phyloP scores from a whole-genome alignment of 352 stramenopile species.

The Phytophthora aleatoria region DNA sequence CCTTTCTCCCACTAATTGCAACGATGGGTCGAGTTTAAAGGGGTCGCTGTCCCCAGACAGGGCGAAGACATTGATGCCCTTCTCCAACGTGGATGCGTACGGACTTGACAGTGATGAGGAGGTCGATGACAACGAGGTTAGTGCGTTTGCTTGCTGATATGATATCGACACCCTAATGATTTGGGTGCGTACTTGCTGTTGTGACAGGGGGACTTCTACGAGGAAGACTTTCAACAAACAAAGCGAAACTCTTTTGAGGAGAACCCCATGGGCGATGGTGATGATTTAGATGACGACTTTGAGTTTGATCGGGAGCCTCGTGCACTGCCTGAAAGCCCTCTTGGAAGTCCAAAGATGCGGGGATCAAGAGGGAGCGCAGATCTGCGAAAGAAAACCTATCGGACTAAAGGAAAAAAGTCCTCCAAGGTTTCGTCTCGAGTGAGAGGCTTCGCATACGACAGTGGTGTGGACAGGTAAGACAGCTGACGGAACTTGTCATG shows the following conservation, averaged over 20 bases:
- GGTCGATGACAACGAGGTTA: constrained; percentile 83
- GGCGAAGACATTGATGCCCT: constrained; percentile 52
- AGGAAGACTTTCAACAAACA: constrained; percentile 69
- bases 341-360: constrained; percentile 61
- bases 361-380: constrained; percentile 40
- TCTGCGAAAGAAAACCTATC: constrained; percentile 50
- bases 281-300: constrained; percentile 89
- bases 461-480: constrained; percentile 76
- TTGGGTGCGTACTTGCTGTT: not conserved
- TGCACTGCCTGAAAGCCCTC: constrained; percentile 48
- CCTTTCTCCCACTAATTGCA: constrained; percentile 74
- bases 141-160: not conserved
- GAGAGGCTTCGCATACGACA: constrained; percentile 73
- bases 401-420: constrained; percentile 58
- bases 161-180: constrained; percentile 1
- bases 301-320: constrained; percentile 85
- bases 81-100: constrained; percentile 66
- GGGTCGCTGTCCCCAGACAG: constrained; percentile 68
- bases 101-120: constrained; percentile 86
- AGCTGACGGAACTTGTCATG: not conserved
- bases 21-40: constrained; percentile 75
- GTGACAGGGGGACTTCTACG: constrained; percentile 70
- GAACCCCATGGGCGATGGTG: constrained; percentile 66
- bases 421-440: constrained; percentile 56
- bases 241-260: constrained; percentile 86